Percentiles rank a stretch among this genome's conserved stretches.
phyloP scores from a whole-genome alignment of 768 basidiomycete species.

The Boletus speciosus region DNA sequence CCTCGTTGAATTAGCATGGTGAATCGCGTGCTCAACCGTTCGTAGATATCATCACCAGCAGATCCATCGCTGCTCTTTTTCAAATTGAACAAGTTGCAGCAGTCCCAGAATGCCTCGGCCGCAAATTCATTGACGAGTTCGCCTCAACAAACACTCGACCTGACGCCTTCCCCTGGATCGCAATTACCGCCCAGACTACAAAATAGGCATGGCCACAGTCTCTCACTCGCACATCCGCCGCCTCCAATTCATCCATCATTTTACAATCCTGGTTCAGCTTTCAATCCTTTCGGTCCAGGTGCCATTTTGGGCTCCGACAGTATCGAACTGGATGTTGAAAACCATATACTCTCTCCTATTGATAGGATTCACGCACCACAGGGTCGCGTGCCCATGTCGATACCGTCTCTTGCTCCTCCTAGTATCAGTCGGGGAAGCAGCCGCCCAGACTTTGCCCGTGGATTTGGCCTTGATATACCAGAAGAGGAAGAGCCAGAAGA shows the following conservation, averaged over 20 bases:
- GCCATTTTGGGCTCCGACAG: conserved; percentile 54
- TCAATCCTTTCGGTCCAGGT: conserved; percentile 64
- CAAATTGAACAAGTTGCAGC: conserved; percentile 82
- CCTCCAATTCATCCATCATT: conserved; percentile 31
- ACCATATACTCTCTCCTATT: conserved; percentile 20
- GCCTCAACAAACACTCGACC: conserved; percentile 56
- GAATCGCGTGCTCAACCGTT: conserved; percentile 1
- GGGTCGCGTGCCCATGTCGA: conserved; percentile 47
- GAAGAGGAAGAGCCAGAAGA: conserved; percentile 68
- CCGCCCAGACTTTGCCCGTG: conserved; percentile 70
- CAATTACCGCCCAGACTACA: conserved; percentile 37
- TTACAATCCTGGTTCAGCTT: conserved; percentile 39
- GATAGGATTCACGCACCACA: conserved; percentile 50
- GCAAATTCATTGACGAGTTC: conserved; percentile 58
- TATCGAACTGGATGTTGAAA: conserved; percentile 30
- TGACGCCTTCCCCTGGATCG: conserved; percentile 51
- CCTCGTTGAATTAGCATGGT: conserved; percentile 21
- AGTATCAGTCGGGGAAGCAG: conserved; percentile 43
- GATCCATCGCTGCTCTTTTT: conserved; percentile 79
- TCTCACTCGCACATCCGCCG: conserved; percentile 66
- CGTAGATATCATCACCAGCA: conserved; percentile 85
- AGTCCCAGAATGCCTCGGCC: conserved; percentile 54
- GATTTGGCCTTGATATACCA: conserved; percentile 78
- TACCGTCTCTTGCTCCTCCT: conserved; percentile 46
- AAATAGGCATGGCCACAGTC: conserved; percentile 67